phyloP scores from a whole-genome alignment of 2,329 filamentous ascomycete genomes.

The Colletotrichum lini region DNA sequence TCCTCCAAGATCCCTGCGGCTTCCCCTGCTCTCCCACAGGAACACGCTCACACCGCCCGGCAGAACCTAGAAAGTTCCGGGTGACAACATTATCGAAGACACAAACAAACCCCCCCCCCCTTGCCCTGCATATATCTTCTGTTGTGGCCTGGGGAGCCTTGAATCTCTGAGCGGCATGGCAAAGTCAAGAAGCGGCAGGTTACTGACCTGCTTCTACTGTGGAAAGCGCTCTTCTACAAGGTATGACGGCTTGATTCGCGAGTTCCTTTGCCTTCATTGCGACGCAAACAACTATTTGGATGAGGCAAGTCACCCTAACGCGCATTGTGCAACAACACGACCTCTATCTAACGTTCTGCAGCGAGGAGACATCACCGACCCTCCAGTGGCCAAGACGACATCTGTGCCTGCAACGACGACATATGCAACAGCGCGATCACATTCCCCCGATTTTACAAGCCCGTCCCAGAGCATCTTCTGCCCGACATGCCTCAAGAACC shows the following conservation, averaged over 20 bases:
- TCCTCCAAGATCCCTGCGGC: constrained; percentile 20
- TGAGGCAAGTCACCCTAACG: constrained; percentile 68
- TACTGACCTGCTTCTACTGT: constrained; percentile 87
- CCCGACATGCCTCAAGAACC: constrained; percentile 87
- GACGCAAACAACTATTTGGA: constrained; percentile 93
- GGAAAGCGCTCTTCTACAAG: constrained; percentile 74
- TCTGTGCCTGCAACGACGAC: constrained; percentile 58
- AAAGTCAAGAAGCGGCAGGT: constrained; percentile 57
- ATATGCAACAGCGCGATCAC: constrained; percentile 63
- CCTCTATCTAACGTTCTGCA: constrained; percentile 52
- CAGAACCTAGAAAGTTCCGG: constrained; percentile 50
- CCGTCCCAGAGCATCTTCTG: constrained; percentile 71
- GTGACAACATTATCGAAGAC: constrained; percentile 27
- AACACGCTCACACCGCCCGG: constrained; percentile 50
- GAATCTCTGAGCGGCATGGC: constrained; percentile 54
- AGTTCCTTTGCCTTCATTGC: constrained; percentile 84
- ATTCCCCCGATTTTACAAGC: constrained; percentile 52
- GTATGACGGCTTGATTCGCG: constrained; percentile 70
- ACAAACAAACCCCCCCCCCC: constrained; percentile 21
- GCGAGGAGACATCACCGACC: constrained; percentile 92
- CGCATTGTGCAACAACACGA: background rate
- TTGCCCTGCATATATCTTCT: constrained; percentile 43
- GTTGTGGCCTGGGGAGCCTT: constrained; percentile 23
- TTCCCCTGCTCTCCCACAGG: constrained; percentile 26
- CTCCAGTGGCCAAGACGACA: constrained; percentile 75